A percentile compares a stretch with the other conserved stretches of the same genome.
Evolutionary conservation across 768 basidiomycete species (phyloP).

Genomic region (Mycena metata): DNA sequence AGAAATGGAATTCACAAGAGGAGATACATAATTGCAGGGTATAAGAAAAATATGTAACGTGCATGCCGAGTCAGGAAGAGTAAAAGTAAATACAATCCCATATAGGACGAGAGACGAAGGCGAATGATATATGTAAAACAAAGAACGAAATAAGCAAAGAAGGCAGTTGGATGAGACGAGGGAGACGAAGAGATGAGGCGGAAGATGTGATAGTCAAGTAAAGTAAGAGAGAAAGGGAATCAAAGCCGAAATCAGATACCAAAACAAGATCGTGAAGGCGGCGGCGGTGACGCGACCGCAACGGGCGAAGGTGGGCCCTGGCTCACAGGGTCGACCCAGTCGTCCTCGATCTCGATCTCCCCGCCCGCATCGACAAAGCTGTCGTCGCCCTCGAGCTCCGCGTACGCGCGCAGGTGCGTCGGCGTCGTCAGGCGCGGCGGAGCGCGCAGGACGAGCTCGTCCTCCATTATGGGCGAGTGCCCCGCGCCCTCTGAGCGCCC

Average conservation of each 20-base stretch:
- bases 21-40: slow-evolving; percentile 27
- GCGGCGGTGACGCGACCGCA: slow-evolving; percentile 16
- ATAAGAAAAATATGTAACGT: slow-evolving; percentile 16
- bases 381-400: slow-evolving; percentile 54
- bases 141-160: background rate
- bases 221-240: slow-evolving; percentile 4
- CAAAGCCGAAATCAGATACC: background rate
- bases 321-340: too few species aligned
- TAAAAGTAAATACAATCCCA: slow-evolving; percentile 20
- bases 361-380: too few species aligned
- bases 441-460: slow-evolving; percentile 25
- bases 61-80: slow-evolving; percentile 13
- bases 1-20: background rate
- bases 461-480: slow-evolving; percentile 30
- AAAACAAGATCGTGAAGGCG: background rate
- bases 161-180: background rate
- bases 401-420: slow-evolving; percentile 33
- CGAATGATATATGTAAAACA: slow-evolving; percentile 15
- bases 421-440: background rate
- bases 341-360: too few species aligned
- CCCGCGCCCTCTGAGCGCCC: slow-evolving; percentile 11
- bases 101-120: slow-evolving; percentile 14
- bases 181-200: too few species aligned
- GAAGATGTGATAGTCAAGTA: too few species aligned
- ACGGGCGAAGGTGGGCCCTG: too few species aligned